Conservation (phyloP, 306 rosid species). For the Macrotyloma uniflorum region DNA sequence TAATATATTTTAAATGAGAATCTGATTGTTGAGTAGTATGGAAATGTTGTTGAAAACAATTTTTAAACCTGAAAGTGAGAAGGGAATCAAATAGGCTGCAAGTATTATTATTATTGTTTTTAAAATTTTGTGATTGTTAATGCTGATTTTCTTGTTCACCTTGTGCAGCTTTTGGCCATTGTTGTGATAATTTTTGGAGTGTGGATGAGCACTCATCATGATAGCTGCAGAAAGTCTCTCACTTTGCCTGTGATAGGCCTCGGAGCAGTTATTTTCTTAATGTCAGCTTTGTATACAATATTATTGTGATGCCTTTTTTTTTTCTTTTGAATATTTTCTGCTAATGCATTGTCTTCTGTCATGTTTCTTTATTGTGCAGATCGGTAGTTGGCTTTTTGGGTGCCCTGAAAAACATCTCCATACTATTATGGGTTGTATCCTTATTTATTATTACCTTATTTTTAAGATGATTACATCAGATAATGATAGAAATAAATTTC, state of each 20-base stretch:
- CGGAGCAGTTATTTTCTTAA: slow-evolving; percentile 80
- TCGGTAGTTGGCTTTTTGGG: slow-evolving; percentile 91
- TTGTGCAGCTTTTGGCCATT: slow-evolving; percentile 73
- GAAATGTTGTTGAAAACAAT: background rate
- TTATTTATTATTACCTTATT: slow-evolving; percentile 54
- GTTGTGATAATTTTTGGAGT: slow-evolving; percentile 80
- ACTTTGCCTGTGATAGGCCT: slow-evolving; percentile 74
- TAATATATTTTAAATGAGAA: background rate
- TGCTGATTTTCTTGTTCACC: slow-evolving; percentile 22
- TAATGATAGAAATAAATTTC: background rate
- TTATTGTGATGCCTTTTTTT: slow-evolving; percentile 16
- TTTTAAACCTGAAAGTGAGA: background rate
- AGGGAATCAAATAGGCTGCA: background rate
- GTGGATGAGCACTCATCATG: slow-evolving; percentile 91
- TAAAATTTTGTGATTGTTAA: background rate
- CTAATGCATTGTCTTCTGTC: background rate
- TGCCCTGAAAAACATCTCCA: slow-evolving; percentile 71
- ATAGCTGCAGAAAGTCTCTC: slow-evolving; percentile 84
- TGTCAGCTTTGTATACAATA: slow-evolving; percentile 52
- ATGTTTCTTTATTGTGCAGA: slow-evolving; percentile 52
- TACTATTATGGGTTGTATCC: slow-evolving; percentile 96
- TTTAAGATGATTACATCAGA: slow-evolving; percentile 2
- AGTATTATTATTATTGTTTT: background rate
- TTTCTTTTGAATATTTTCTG: background rate
- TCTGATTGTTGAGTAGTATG: background rate